Base-by-base conservation (phyloP, 1,284 basidiomycete genomes). In the Fistulinella cinereoalba region DNA sequence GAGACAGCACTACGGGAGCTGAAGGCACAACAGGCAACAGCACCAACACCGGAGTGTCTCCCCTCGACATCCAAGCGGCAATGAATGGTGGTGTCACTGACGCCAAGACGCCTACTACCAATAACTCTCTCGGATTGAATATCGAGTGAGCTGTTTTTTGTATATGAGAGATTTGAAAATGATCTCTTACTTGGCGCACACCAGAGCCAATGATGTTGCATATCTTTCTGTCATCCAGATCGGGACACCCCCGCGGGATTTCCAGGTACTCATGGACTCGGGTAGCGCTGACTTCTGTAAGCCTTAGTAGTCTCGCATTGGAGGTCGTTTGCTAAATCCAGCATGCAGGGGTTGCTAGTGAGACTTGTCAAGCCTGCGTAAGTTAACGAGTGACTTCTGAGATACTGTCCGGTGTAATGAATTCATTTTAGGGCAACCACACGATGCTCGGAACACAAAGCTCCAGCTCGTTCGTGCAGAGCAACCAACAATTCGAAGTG, bases 241-340 rank as follows among this genome's bases (percentile, higher is more conserved):
- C 53, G 91, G 91, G 31, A 88, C 84, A 3, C 87, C 87, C n/a
- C 77, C 85, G 2, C 71, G 67, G 34, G 67, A 82, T 56, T 94
- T 88, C 68, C 71, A 75, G 27, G 67, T 95, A 58, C 75, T 94
- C 41, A 84, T 91, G 81, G 92, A 95, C 69, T 88, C 87, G 22
- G 92, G 92, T 27, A 90, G 85, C 8, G 83, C 88, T 13, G 92
- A 95, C 64, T 74, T 90, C 32, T 95, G 92, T 62, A 31, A 43
- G 63, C 1, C 16, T 27, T 42, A 16, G 28, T 2, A n/a, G n/a
- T n/a, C n/a, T 19, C 1, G 28, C 15, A 22, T 32, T 12, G 22
- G n/a, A 23, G 12, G 18, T 19, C 9, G 5, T n/a, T 32, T 0
- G 13, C 25, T 51, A 16, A 50, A 13, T 40, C 3, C 19, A 19